phyloP scores from a whole-genome alignment of 176 grass and related monocot species.

The Rhynchospora breviuscula region DNA sequence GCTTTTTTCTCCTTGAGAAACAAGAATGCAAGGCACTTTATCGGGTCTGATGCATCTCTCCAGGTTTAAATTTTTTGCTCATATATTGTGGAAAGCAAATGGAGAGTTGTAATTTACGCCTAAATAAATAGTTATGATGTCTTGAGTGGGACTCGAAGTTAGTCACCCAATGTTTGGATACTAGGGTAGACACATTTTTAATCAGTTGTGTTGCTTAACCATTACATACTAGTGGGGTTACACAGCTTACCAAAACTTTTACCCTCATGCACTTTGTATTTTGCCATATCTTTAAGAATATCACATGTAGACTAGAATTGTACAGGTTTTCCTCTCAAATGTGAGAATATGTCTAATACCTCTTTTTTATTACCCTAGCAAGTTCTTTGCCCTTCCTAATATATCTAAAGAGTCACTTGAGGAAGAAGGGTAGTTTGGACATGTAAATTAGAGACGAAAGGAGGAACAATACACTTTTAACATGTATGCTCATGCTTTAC shows the following conservation, averaged over 20 bases:
- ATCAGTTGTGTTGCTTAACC: not conserved
- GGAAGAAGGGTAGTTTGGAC: not conserved
- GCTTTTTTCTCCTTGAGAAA: slow-evolving; percentile 92
- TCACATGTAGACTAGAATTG: not conserved
- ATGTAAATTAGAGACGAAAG: not conserved
- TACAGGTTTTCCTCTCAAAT: not conserved
- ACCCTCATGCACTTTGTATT: not conserved
- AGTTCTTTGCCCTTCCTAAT: not conserved
- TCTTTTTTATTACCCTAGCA: not conserved
- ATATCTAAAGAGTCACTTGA: not conserved
- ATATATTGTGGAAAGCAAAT: not conserved
- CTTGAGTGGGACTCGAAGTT: not conserved
- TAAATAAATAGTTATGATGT: slow-evolving; percentile 9
- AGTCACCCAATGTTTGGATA: not conserved
- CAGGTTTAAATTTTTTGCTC: slow-evolving; percentile 68
- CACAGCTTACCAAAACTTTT: not conserved
- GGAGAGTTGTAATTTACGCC: not conserved
- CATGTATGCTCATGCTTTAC: not conserved
- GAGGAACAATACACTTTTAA: not conserved
- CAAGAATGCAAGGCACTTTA: slow-evolving; percentile 99
- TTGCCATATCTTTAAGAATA: not conserved
- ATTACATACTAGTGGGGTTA: not conserved
- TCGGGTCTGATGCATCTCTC: slow-evolving; percentile 87
- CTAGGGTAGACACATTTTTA: not conserved
- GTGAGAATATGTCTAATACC: not conserved